A percentile compares a stretch with the other conserved stretches of the same genome.
Conservation (phyloP, 2,329 filamentous ascomycete genomes). For the Alternaria sp. region DNA sequence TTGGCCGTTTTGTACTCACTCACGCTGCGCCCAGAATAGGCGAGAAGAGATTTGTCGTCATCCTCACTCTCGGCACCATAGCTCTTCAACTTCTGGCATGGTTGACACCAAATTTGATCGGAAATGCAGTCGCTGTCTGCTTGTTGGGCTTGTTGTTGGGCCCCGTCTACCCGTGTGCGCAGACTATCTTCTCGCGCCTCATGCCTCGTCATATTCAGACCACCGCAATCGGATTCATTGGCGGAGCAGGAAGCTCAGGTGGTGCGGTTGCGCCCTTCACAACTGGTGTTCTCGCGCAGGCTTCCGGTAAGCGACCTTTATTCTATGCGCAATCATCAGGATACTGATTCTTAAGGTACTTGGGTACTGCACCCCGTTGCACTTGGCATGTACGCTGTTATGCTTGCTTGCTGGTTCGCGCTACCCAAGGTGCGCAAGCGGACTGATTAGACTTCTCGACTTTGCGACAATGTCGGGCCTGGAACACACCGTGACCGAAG, state of each 20-base stretch:
- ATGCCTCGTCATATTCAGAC: conserved; percentile 67
- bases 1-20: conserved; percentile 75
- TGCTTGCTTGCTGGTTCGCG: conserved; percentile 69
- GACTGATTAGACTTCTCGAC: conserved; percentile 55
- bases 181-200: conserved; percentile 66
- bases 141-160: conserved; percentile 78
- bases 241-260: conserved; percentile 71
- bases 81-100: conserved; percentile 79
- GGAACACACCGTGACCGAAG: background rate
- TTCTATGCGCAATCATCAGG: background rate
- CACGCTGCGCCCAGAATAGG: conserved; percentile 70
- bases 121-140: conserved; percentile 55
- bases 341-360: conserved; percentile 55
- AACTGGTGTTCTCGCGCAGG: conserved; percentile 68
- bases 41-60: conserved; percentile 72
- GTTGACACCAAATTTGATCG: conserved; percentile 73
- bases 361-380: conserved; percentile 71
- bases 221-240: conserved; percentile 70
- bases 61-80: conserved; percentile 65
- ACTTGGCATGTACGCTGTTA: conserved; percentile 67
- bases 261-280: conserved; percentile 71
- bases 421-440: conserved; percentile 66
- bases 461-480: background rate
- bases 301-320: conserved; percentile 15
- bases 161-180: conserved; percentile 78